A percentile compares a stretch with the other conserved stretches of the same genome.
Evolutionary conservation across 148 eudicot genomes (phyloP).

Genomic region (Drosera capensis): DNA sequence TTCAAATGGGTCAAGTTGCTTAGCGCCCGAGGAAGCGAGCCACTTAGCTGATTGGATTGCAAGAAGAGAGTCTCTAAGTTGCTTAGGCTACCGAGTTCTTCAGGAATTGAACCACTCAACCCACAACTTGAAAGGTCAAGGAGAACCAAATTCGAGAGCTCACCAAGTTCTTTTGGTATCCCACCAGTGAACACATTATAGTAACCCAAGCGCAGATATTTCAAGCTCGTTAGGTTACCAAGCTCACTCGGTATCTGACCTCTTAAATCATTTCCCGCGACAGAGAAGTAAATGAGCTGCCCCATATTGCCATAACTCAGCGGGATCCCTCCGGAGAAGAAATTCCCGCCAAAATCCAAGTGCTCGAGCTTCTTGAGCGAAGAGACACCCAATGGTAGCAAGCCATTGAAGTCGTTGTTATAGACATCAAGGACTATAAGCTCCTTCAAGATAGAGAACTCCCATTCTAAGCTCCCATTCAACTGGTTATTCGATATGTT

Average conservation of each 20-base stretch:
- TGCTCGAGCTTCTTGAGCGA: slow-evolving; percentile 18
- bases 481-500: slow-evolving; percentile 43
- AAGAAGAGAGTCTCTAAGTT: slow-evolving; percentile 34
- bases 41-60: slow-evolving; percentile 31
- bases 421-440: slow-evolving; percentile 31
- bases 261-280: slow-evolving; percentile 32
- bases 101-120: slow-evolving; percentile 27
- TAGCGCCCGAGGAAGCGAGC: slow-evolving; percentile 23
- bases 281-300: slow-evolving; percentile 21
- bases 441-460: slow-evolving; percentile 17
- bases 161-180: slow-evolving; percentile 31
- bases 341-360: slow-evolving; percentile 46
- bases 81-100: slow-evolving; percentile 25
- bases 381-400: slow-evolving; percentile 20
- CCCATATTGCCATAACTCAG: slow-evolving; percentile 17
- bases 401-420: slow-evolving; percentile 31
- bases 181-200: slow-evolving; percentile 43
- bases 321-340: slow-evolving; percentile 38
- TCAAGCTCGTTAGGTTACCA: slow-evolving; percentile 24
- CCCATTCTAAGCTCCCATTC: slow-evolving; percentile 34
- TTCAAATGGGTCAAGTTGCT: slow-evolving; percentile 17
- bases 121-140: slow-evolving; percentile 41
- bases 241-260: slow-evolving; percentile 29
- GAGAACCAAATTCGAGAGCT: slow-evolving; percentile 22
- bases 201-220: slow-evolving; percentile 33